These are phyloP conservation scores for Hirsutella minnesotensis DNA, from an alignment of 2,329 filamentous ascomycete species.

Conservation along the genomic window DNA sequence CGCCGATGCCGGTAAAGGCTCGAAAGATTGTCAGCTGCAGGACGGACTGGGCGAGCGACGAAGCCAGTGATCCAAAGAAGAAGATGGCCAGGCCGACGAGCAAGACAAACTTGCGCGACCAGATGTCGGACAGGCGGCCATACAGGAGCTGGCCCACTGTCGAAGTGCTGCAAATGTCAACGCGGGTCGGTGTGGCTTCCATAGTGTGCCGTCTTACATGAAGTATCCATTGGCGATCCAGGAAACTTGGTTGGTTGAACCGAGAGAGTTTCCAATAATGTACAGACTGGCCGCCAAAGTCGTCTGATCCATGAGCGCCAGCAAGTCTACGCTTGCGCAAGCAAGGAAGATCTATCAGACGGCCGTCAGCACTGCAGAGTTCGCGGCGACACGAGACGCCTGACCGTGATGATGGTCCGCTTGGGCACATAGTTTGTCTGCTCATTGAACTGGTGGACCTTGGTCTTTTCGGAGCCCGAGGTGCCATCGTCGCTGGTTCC, in stretches of 20 bases:
- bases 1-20: conserved; percentile 43
- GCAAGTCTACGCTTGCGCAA: conserved; percentile 40
- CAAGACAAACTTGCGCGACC: conserved; percentile 29
- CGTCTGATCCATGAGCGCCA: conserved; percentile 46
- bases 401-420: conserved; percentile 37
- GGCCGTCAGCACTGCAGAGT: too few relatives aligned
- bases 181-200: not conserved
- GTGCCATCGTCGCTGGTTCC: conserved; percentile 3
- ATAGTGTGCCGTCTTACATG: conserved; percentile 25
- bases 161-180: conserved; percentile 20
- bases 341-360: conserved; percentile 40
- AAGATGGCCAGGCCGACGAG: conserved; percentile 27
- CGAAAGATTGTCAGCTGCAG: conserved; percentile 29
- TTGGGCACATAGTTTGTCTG: conserved; percentile 43
- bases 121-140: conserved; percentile 33
- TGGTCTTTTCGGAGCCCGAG: conserved; percentile 7
- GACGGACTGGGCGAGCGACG: conserved; percentile 27
- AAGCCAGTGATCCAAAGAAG: conserved; percentile 29
- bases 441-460: conserved; percentile 33
- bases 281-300: conserved; percentile 42
- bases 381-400: not conserved
- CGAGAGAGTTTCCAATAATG: conserved; percentile 38
- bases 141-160: conserved; percentile 35
- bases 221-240: conserved; percentile 47
- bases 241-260: conserved; percentile 35